These are phyloP conservation scores for Periglandula ipomoeae DNA, from an alignment of 2,329 filamentous ascomycete genomes.

Conservation along the genomic window DNA sequence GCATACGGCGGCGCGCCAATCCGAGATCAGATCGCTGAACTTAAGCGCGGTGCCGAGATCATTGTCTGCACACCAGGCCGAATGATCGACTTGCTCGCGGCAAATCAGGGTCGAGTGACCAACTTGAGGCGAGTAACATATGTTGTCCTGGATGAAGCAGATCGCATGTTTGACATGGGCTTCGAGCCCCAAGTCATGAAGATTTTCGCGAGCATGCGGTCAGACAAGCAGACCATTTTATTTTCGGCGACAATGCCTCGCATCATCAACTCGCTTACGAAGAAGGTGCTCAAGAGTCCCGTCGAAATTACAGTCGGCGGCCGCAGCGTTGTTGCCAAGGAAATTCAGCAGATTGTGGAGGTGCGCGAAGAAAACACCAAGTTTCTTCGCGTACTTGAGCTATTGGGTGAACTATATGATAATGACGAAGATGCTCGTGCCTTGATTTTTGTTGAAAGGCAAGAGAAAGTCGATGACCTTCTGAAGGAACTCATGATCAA, in stretches of 20 bases:
- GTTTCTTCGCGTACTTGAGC: conserved; percentile 72
- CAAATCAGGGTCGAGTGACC: conserved; percentile 89
- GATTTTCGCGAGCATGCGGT: conserved; percentile 83
- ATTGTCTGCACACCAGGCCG: conserved; percentile 92
- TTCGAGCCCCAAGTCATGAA: conserved; percentile 98
- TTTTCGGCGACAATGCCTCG: conserved; percentile 96
- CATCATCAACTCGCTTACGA: conserved; percentile 82
- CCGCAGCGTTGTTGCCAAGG: conserved; percentile 75
- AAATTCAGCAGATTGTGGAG: conserved; percentile 90
- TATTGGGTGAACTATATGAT: conserved; percentile 79
- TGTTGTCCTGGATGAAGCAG: conserved; percentile 91
- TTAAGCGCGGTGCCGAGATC: conserved; percentile 92
- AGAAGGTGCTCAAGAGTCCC: conserved; percentile 77
- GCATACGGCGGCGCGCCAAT: conserved; percentile 94
- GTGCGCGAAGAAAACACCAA: conserved; percentile 75
- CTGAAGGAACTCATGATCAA: conserved; percentile 72
- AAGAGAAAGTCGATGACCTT: conserved; percentile 78
- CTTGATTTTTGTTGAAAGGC: conserved; percentile 84
- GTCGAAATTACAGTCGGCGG: conserved; percentile 91
- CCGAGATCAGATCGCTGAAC: conserved; percentile 91
- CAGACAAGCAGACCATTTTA: conserved; percentile 85
- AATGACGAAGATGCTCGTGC: conserved; percentile 83
- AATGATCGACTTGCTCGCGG: conserved; percentile 88
- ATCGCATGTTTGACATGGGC: conserved; percentile 99
- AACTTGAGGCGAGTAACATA: conserved; percentile 86